These are phyloP conservation scores for Pyrus hybrid DNA, from an alignment of 331 rosid genomes.

Conservation along the genomic window DNA sequence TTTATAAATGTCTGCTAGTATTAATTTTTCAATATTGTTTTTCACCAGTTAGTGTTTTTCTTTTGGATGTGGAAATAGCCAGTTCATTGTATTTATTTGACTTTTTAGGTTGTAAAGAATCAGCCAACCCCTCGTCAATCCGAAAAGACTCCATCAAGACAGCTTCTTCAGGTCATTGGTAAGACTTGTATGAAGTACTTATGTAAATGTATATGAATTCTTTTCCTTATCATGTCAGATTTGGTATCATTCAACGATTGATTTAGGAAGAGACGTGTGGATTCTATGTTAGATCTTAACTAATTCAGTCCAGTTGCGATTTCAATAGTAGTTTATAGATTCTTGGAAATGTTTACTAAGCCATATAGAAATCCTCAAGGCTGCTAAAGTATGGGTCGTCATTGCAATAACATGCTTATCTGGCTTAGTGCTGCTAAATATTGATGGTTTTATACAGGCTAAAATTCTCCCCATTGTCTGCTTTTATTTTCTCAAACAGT, in stretches of 20 bases:
- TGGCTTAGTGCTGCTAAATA: neutral
- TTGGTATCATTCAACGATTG: neutral
- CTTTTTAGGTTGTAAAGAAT: constrained; percentile 51
- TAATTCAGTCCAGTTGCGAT: too few relatives aligned
- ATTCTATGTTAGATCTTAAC: neutral
- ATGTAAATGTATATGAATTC: neutral
- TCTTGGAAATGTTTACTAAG: neutral
- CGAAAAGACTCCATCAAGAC: constrained; percentile 54
- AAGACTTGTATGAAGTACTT: constrained; percentile 26
- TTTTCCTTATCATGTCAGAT: neutral
- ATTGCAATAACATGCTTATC: neutral
- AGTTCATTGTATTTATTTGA: constrained; percentile 15
- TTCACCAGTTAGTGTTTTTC: constrained; percentile 1
- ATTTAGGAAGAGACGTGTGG: neutral
- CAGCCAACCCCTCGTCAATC: constrained; percentile 61
- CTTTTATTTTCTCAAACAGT: neutral
- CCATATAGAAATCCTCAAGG: neutral
- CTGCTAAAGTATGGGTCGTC: neutral
- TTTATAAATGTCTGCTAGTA: neutral
- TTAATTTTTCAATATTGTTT: neutral
- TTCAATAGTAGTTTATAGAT: too few relatives aligned
- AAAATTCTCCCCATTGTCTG: neutral
- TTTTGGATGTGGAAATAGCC: constrained; percentile 10
- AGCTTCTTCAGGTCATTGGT: constrained; percentile 95
- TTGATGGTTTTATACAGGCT: neutral